Conservation (phyloP, 2,329 filamentous ascomycete species). For the Metarhizium album region DNA sequence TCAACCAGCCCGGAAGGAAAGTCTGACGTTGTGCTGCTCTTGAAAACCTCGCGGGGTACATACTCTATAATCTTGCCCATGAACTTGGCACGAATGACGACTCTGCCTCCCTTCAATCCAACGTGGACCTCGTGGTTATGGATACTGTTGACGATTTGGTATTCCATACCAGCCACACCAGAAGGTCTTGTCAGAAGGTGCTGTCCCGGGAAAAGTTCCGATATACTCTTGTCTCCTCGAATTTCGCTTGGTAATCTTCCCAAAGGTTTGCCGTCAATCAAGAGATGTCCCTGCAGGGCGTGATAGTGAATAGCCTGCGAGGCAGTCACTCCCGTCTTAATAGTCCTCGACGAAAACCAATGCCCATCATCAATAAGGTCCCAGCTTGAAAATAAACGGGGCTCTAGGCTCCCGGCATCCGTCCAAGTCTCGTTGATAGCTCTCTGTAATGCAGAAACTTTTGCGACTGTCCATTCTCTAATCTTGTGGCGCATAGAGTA, state of each 20-base stretch:
- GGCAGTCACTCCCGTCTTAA: background rate
- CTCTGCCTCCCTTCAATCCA: slow-evolving; percentile 28
- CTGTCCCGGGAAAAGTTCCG: slow-evolving; percentile 42
- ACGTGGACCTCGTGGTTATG: slow-evolving; percentile 35
- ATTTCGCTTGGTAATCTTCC: slow-evolving; percentile 41
- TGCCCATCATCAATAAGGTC: background rate
- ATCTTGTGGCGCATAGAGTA: slow-evolving; percentile 6
- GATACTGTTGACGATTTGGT: slow-evolving; percentile 22
- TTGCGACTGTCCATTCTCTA: background rate
- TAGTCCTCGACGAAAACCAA: background rate
- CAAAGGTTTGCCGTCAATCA: slow-evolving; percentile 25
- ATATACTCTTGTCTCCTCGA: slow-evolving; percentile 29
- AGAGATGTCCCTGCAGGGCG: slow-evolving; percentile 18
- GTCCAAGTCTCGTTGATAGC: slow-evolving; percentile 3
- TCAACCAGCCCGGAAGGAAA: slow-evolving; percentile 40
- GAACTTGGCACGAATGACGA: slow-evolving; percentile 33
- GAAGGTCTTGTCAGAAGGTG: slow-evolving; percentile 44
- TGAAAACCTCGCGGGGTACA: slow-evolving; percentile 23
- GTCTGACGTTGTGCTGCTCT: slow-evolving; percentile 23
- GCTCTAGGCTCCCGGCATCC: background rate
- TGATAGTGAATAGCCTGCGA: slow-evolving; percentile 24
- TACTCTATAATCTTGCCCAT: slow-evolving; percentile 18
- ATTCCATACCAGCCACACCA: slow-evolving; percentile 38
- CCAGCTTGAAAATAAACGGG: background rate
- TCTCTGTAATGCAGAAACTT: background rate